A percentile compares a stretch with the other conserved stretches of the same genome.
Evolutionary conservation across 306 rosid genomes (phyloP).

Genomic region (Quercus gilva): DNA sequence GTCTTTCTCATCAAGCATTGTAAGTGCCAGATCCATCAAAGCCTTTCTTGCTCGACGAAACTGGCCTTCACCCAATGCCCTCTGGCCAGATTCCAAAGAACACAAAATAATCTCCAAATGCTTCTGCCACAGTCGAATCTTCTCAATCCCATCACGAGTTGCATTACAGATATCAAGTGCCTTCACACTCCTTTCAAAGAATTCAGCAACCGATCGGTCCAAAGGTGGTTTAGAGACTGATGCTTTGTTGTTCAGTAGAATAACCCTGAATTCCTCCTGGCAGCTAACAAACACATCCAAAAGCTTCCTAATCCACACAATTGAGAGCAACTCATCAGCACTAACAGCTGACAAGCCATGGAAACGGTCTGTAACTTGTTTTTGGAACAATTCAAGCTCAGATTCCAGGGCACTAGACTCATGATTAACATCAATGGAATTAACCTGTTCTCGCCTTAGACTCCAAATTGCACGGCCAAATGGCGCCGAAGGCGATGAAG

Average conservation of each 20-base stretch:
- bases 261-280: constrained; percentile 56
- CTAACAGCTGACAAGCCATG: constrained; percentile 45
- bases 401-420: constrained; percentile 48
- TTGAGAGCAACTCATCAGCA: constrained; percentile 65
- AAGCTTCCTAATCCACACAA: constrained; percentile 65
- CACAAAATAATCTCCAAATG: constrained; percentile 65
- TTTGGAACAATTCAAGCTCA: constrained; percentile 59
- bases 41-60: constrained; percentile 82
- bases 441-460: constrained; percentile 59
- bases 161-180: constrained; percentile 85
- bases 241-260: constrained; percentile 52
- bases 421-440: constrained; percentile 49
- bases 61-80: constrained; percentile 71
- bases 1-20: constrained; percentile 70
- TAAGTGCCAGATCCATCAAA: constrained; percentile 65
- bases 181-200: constrained; percentile 69
- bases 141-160: constrained; percentile 66
- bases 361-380: constrained; percentile 51
- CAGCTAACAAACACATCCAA: constrained; percentile 49
- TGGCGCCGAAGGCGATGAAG: constrained; percentile 55
- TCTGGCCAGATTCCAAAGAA: constrained; percentile 62
- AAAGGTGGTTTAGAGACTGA: constrained; percentile 55
- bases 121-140: constrained; percentile 61
- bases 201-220: constrained; percentile 57
- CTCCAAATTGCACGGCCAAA: constrained; percentile 65